phyloP scores from a whole-genome alignment of 768 basidiomycete species.

The Serendipita indica region DNA sequence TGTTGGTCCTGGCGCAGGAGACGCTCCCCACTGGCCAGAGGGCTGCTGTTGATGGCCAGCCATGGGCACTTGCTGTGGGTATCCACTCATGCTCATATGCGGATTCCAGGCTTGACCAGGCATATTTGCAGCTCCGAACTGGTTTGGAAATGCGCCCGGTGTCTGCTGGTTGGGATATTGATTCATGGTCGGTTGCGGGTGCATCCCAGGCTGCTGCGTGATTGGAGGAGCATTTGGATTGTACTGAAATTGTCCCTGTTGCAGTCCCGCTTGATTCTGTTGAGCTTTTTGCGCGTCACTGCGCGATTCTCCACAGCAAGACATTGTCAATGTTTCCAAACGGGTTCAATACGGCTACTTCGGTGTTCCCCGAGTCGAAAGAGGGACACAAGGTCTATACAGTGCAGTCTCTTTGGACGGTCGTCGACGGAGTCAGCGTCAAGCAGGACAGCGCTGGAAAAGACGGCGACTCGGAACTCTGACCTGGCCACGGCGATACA shows the following conservation, averaged over 20 bases:
- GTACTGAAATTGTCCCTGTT: not conserved
- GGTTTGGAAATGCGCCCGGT: not conserved
- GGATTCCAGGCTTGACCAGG: not conserved
- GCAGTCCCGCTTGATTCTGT: not conserved
- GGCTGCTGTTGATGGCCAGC: not conserved
- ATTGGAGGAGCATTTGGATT: constrained; percentile 5
- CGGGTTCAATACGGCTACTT: not conserved
- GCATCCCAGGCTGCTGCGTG: constrained; percentile 1
- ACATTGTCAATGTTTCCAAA: not conserved
- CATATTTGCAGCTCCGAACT: not conserved
- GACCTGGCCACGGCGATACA: not conserved
- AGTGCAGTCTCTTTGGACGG: too few species aligned
- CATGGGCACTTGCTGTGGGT: not conserved
- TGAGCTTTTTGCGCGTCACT: not conserved
- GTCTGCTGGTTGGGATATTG: not conserved
- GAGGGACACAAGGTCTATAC: too few species aligned
- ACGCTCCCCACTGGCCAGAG: not conserved
- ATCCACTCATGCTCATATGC: not conserved
- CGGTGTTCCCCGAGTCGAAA: not conserved
- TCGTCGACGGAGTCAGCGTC: too few species aligned
- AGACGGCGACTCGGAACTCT: too few species aligned
- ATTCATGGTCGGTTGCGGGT: constrained; percentile 1
- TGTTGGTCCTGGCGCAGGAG: not conserved
- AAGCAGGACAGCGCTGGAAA: too few species aligned
- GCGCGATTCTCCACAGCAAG: constrained; percentile 3